phyloP scores from a whole-genome alignment of 1,139 yeast genomes.

The Lipomyces yarrowii region DNA sequence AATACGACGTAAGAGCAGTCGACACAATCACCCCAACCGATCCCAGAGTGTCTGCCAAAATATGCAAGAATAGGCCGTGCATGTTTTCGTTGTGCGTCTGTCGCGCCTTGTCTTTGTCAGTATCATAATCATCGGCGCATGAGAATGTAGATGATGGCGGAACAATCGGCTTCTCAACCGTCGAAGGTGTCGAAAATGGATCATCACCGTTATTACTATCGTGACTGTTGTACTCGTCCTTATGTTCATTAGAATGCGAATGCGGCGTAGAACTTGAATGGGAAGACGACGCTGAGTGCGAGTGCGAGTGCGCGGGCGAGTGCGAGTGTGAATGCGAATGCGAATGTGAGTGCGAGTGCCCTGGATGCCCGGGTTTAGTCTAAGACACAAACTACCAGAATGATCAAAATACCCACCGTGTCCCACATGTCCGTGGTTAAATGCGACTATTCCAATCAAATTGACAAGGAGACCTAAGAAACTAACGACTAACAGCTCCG shows the following conservation, averaged over 20 bases:
- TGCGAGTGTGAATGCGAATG: slow-evolving; percentile 40
- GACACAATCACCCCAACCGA: slow-evolving; percentile 95
- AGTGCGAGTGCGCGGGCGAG: slow-evolving; percentile 35
- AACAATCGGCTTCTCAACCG: slow-evolving; percentile 20
- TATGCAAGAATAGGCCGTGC: slow-evolving; percentile 92
- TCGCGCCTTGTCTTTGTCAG: slow-evolving; percentile 2
- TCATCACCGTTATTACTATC: slow-evolving; percentile 27
- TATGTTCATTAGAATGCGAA: slow-evolving; percentile 10
- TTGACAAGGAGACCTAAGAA: slow-evolving; percentile 83
- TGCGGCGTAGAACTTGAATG: not conserved
- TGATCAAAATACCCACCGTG: slow-evolving; percentile 33
- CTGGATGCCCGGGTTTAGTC: not conserved
- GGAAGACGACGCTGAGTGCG: slow-evolving; percentile 31
- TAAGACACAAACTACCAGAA: not conserved
- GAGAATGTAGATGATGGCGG: slow-evolving; percentile 7
- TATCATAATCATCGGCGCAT: not conserved
- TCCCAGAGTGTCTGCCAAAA: slow-evolving; percentile 92
- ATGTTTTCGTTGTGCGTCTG: slow-evolving; percentile 70
- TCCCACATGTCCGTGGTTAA: slow-evolving; percentile 67
- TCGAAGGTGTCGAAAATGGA: slow-evolving; percentile 23
- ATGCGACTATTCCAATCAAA: slow-evolving; percentile 89
- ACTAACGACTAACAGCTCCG: slow-evolving; percentile 85
- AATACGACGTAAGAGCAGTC: slow-evolving; percentile 55
- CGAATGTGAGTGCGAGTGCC: slow-evolving; percentile 35
- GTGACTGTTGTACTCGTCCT: slow-evolving; percentile 37